Percentiles rank a stretch among this genome's conserved stretches.
These are phyloP conservation scores for Quercus robur DNA, from an alignment of 306 rosid genomes.

Conservation along the genomic window DNA sequence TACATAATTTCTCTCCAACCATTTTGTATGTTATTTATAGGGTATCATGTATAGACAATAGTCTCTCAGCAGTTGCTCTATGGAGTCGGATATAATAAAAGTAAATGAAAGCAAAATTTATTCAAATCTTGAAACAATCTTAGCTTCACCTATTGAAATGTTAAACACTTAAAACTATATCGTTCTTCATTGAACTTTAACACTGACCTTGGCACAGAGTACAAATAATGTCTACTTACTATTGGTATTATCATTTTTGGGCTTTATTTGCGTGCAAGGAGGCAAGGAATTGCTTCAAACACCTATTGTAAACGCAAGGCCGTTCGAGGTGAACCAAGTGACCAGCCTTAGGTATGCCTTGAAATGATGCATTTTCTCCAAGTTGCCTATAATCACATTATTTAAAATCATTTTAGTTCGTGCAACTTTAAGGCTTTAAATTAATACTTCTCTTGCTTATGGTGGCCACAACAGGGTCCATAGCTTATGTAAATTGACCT, in stretches of 20 bases:
- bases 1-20: not conserved
- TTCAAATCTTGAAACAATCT: not conserved
- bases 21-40: too few species aligned
- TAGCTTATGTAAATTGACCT: too few species aligned
- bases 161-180: not conserved
- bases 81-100: not conserved
- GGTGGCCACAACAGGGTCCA: too few species aligned
- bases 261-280: conserved; percentile 20
- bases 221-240: not conserved
- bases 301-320: conserved; percentile 51
- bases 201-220: not conserved
- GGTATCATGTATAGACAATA: not conserved
- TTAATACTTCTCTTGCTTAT: not conserved
- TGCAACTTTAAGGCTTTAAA: not conserved
- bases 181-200: not conserved
- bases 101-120: not conserved
- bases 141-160: not conserved
- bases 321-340: conserved; percentile 73
- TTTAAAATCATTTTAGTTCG: not conserved
- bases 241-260: not conserved
- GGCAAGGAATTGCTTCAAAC: conserved; percentile 42
- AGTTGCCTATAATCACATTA: conserved; percentile 37
- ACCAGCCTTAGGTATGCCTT: conserved; percentile 50
- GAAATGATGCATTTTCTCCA: conserved; percentile 43
- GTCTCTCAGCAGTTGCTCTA: not conserved